phyloP scores from a whole-genome alignment of 257 asterid species.

The Jacaranda mimosifolia region DNA sequence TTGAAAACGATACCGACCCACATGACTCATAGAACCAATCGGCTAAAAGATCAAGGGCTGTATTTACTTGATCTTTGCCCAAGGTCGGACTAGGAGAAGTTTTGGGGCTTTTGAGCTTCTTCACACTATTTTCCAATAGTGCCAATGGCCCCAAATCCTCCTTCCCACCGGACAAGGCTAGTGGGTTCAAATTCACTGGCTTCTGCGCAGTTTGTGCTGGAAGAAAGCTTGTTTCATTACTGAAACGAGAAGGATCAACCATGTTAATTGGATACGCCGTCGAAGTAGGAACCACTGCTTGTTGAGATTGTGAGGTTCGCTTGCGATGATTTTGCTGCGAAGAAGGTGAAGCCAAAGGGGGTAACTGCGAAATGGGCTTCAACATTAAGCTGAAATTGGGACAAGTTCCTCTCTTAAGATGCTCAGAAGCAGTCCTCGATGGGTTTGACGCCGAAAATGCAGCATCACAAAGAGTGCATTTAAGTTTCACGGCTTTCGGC shows the following conservation, averaged over 20 bases:
- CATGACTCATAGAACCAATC: conserved; percentile 88
- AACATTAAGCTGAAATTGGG: conserved; percentile 67
- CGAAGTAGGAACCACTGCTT: conserved; percentile 47
- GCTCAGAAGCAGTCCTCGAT: conserved; percentile 88
- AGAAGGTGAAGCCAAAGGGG: conserved; percentile 80
- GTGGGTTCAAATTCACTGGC: conserved; percentile 49
- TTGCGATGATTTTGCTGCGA: conserved; percentile 66
- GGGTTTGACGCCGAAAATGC: conserved; percentile 88
- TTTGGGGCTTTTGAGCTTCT: conserved; percentile 76
- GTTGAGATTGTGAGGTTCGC: conserved; percentile 53
- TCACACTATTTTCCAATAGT: conserved; percentile 83
- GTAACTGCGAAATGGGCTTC: conserved; percentile 70
- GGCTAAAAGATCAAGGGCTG: conserved; percentile 64
- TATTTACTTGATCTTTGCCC: conserved; percentile 65
- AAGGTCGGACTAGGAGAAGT: conserved; percentile 61
- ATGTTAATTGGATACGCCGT: conserved; percentile 51
- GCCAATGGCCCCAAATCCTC: conserved; percentile 87
- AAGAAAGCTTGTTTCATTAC: conserved; percentile 38
- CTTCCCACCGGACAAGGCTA: conserved; percentile 76
- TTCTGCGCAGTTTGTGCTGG: conserved; percentile 40
- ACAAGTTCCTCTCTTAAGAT: conserved; percentile 79
- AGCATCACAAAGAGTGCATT: conserved; percentile 76
- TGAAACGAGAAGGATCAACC: conserved; percentile 48
- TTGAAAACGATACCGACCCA: conserved; percentile 66
- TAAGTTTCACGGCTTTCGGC: conserved; percentile 86